Base-by-base conservation (phyloP, 2,329 filamentous ascomycete species). In the Chrysosporium keratinophilum region DNA sequence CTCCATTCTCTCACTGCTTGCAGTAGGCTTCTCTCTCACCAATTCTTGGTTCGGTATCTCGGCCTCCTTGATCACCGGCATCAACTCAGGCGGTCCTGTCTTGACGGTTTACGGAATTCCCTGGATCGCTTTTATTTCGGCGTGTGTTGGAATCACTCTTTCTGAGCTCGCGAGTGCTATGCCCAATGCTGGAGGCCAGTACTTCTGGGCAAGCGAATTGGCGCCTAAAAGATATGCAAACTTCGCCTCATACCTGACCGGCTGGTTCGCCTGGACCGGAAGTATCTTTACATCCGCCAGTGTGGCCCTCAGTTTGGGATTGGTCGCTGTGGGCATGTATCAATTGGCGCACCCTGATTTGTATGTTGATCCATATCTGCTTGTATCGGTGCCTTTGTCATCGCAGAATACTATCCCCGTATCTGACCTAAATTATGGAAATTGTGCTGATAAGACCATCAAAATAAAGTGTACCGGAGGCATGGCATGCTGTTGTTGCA, bases 231-330 rank as follows among this genome's bases (percentile, higher is more conserved):
- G 64, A 54, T 76, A 69, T 55, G 68, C 72, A 1, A 71, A 71
- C 28, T 68, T 76, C 52, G 67, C 70, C 5, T 73, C 71, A 11
- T 78, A 76, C 53, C 51, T 74, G 47, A 76, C 73, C 1, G 75
- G 74, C 10, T 78, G 73, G 69, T 71, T 78, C 55, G 75, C 75
- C 1, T 79, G 76, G 70, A 74, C 75, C n/a, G 77, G 76, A 14
- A 70, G 71, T 19, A 72, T 80, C 52, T 79, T 79, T 57, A 78
- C 76, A 6, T 74, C 68, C 58, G 76, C 78, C 15, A 76, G 74
- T 64, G 74, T 78, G 15, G 73, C 75, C 2, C 61, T 79, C 45
- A 72, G 72, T 46, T 64, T 78, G 50, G 76, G 71, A 3, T 70
- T 69, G 58, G 76, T 72, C 2, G 59, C 71, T 39, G 71, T 78